phyloP scores from a whole-genome alignment of 768 basidiomycete genomes.

The Dentipellis sp. region DNA sequence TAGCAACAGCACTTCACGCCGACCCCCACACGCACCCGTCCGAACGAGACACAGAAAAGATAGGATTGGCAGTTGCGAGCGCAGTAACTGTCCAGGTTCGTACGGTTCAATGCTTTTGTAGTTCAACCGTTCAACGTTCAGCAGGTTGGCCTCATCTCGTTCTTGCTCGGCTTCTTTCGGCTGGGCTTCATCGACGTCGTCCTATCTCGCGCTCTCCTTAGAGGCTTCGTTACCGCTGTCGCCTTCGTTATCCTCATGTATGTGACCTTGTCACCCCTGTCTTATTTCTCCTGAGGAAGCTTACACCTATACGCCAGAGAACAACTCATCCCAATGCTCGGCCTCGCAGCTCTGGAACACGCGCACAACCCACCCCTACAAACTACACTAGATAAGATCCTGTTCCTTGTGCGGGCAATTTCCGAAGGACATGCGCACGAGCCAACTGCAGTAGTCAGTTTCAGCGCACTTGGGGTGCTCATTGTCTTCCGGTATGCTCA shows the following conservation, averaged over 20 bases:
- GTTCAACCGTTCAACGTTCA: background rate
- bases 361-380: conserved; percentile 41
- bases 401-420: conserved; percentile 60
- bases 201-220: conserved; percentile 76
- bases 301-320: conserved; percentile 35
- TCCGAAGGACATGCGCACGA: conserved; percentile 43
- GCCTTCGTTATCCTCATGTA: conserved; percentile 82
- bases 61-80: conserved; percentile 65
- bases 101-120: background rate
- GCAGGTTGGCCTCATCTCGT: conserved; percentile 79
- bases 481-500: conserved; percentile 44
- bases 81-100: conserved; percentile 77
- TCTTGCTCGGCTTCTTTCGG: conserved; percentile 77
- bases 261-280: conserved; percentile 19
- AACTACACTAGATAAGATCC: conserved; percentile 65
- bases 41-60: conserved; percentile 32
- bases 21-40: conserved; percentile 12
- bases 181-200: conserved; percentile 93
- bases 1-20: conserved; percentile 50
- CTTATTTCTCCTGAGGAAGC: conserved; percentile 1
- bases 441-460: conserved; percentile 67
- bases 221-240: conserved; percentile 82
- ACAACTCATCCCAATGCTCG: conserved; percentile 87
- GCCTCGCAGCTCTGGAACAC: conserved; percentile 50
- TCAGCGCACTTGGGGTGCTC: conserved; percentile 57